Evolutionary conservation across 768 basidiomycete genomes (phyloP), one percentile per base, ranked within the genome.

Genomic region (Collybiopsis confluens): DNA sequence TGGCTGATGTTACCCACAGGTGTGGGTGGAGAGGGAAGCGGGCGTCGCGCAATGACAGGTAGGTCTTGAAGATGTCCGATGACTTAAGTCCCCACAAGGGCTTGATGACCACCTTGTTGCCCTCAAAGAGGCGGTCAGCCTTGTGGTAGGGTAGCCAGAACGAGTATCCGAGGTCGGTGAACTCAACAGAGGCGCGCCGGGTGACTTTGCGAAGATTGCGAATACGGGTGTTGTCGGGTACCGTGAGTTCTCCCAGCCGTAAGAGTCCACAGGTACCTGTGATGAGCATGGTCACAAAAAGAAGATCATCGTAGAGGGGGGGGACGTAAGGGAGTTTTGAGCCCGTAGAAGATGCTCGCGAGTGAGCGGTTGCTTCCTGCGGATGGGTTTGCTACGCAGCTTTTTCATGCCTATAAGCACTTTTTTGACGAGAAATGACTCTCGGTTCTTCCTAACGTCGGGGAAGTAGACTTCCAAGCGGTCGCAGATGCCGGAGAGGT

Each of bases 401-500:
- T 60, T 52, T 11, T 55, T 56, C 52, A 59, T 64, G 5, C 71
- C 71, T 0, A 18, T 10, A 0, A 71, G 50, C 0, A 70, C 69
- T 4, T 57, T 45, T 0, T 23, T 6, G 1, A 74, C 71, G 0
- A 73, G 55, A 0, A 37, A 28, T 16, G 55, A 52, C 3, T 54
- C 33, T 2, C 65, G 61, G 15, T 45, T 30, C 0, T 10, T n/a
- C 0, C 65, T 62, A 1, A 70, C 62, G 1, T 58, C 8, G 1
- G 74, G 73, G 57, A 60, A 76, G 26, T 57, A 55, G 0, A 58
- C 35, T 49, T 71, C 64, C 4, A 75, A 64, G 43, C 65, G 61
- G 28, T 64, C 64, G 54, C 65, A 65, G 15, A 74, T 71, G 13
- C 73, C 72, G 0, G 71, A 69, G 2, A 77, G 61, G 58, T 76